Evolutionary conservation across 345 rosid genomes (phyloP).

Genomic region (Salix caprea): DNA sequence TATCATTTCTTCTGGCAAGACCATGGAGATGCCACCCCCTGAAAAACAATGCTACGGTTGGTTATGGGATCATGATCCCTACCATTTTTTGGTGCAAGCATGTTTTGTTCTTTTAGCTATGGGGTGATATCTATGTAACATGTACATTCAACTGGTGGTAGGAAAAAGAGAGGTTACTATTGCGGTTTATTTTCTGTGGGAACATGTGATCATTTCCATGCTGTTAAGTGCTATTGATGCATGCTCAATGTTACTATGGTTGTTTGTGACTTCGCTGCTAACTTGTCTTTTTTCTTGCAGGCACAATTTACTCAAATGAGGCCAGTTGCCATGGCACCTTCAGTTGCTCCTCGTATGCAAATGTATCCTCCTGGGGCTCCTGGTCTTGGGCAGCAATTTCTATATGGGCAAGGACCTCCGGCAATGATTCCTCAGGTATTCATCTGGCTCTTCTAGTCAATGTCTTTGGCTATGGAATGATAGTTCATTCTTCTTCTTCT

Average conservation of each 20-base stretch:
- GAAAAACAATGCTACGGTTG: not conserved
- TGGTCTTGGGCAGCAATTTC: slow-evolving; percentile 22
- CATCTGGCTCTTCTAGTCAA: no score
- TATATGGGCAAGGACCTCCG: slow-evolving; percentile 28
- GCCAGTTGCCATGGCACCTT: slow-evolving; percentile 18
- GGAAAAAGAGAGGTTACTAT: not conserved
- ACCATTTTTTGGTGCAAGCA: not conserved
- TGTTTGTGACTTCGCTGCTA: not conserved
- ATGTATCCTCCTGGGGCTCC: slow-evolving; percentile 23
- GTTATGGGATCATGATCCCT: not conserved
- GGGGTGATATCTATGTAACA: not conserved
- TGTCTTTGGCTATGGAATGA: no score
- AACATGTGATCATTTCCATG: not conserved
- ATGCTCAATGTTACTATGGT: not conserved
- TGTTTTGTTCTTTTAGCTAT: not conserved
- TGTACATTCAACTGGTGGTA: not conserved
- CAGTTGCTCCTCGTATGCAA: slow-evolving; percentile 24
- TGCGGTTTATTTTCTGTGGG: not conserved
- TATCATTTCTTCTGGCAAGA: not conserved
- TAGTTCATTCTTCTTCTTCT: no score
- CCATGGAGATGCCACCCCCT: not conserved
- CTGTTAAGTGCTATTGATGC: not conserved
- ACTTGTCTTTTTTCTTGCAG: not conserved
- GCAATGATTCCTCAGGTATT: slow-evolving; percentile 24
- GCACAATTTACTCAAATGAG: slow-evolving; percentile 30